Conservation (phyloP, 2,329 filamentous ascomycete species). For the Trichoderma sp. region DNA sequence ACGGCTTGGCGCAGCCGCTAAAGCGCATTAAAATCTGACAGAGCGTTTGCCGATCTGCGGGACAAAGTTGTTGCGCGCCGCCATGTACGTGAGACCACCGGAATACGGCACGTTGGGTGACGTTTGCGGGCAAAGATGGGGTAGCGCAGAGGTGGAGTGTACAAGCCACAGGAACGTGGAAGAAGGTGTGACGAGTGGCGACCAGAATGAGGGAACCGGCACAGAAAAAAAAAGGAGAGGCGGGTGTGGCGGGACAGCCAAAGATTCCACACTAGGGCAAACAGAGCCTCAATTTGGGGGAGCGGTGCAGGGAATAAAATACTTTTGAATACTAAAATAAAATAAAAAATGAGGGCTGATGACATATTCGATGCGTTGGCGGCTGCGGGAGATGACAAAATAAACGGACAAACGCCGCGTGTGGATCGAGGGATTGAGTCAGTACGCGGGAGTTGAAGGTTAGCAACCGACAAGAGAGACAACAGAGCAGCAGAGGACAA, state of each 20-base stretch:
- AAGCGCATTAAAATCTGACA: slow-evolving; percentile 11
- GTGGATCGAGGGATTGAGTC: background rate
- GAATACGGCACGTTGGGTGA: background rate
- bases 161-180: background rate
- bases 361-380: background rate
- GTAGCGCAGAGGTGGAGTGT: background rate
- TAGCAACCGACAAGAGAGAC: background rate
- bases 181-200: background rate
- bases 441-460: background rate
- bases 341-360: no score
- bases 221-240: background rate
- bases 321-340: no score
- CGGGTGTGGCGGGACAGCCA: background rate
- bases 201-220: background rate
- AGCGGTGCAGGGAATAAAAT: background rate
- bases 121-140: background rate
- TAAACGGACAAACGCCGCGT: no score
- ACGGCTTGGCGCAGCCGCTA: background rate
- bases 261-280: background rate
- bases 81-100: background rate
- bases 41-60: background rate
- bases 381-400: background rate
- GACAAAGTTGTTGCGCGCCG: background rate
- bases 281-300: background rate
- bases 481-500: background rate